Percentiles rank a stretch among this genome's conserved stretches.
These are phyloP conservation scores for Argentina anserina DNA, from an alignment of 306 rosid genomes.

Conservation along the genomic window DNA sequence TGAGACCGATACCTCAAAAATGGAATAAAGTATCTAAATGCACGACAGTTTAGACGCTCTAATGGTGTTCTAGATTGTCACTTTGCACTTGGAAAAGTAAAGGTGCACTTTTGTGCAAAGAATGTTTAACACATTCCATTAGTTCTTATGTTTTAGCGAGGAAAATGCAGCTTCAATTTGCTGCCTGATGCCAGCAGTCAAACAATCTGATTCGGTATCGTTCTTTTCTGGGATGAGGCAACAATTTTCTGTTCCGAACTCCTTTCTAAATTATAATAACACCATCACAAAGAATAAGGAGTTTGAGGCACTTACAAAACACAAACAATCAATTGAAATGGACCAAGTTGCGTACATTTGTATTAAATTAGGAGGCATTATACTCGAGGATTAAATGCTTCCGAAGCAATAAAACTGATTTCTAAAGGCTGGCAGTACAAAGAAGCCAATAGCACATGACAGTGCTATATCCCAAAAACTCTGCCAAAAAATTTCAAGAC, in stretches of 20 bases:
- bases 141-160: too few species aligned
- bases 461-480: conserved; percentile 33
- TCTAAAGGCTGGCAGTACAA: conserved; percentile 18
- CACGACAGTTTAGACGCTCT: too few species aligned
- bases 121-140: too few species aligned
- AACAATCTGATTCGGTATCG: too few species aligned
- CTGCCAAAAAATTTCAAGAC: conserved; percentile 30
- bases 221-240: too few species aligned
- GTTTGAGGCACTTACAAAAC: not conserved
- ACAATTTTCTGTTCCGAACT: not conserved
- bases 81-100: too few species aligned
- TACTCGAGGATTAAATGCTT: not conserved
- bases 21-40: too few species aligned
- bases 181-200: too few species aligned
- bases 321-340: not conserved
- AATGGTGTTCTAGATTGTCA: too few species aligned
- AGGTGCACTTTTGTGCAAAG: too few species aligned
- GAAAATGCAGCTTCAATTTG: too few species aligned
- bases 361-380: not conserved
- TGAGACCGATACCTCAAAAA: too few species aligned
- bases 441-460: conserved; percentile 23
- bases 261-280: not conserved
- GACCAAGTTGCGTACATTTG: not conserved
- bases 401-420: conserved; percentile 18
- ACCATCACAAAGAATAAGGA: not conserved